A percentile compares a stretch with the other conserved stretches of the same genome.
phyloP scores from a whole-genome alignment of 2,329 filamentous ascomycete species.

The Clarireedia sp. region DNA sequence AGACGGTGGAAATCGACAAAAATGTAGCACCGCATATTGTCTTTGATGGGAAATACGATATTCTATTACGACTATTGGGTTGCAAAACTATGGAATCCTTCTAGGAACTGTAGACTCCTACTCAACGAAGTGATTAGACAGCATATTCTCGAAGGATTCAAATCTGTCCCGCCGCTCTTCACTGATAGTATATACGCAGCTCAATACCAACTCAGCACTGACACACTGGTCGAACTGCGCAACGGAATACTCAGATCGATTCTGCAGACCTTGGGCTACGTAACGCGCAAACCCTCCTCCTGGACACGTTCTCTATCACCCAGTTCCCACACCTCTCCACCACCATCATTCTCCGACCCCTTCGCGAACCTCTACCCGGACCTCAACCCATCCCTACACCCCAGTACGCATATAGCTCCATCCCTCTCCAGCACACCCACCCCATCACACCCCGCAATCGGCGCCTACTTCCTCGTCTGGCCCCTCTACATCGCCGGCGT shows the following conservation, averaged over 20 bases:
- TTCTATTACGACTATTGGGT: constrained; percentile 16
- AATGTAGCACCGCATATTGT: constrained; percentile 8
- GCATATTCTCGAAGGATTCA: constrained; percentile 11
- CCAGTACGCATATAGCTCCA: neutral
- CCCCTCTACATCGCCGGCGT: constrained; percentile 14
- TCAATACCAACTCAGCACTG: constrained; percentile 11
- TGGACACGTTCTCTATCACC: neutral
- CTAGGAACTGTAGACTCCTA: constrained; percentile 13
- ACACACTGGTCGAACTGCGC: constrained; percentile 12
- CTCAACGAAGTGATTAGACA: constrained; percentile 16
- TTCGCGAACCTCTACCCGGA: neutral
- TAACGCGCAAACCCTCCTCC: constrained; percentile 12
- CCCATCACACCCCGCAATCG: constrained; percentile 4
- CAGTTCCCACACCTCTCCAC: neutral
- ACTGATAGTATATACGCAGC: constrained; percentile 2
- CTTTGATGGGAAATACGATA: constrained; percentile 15
- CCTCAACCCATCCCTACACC: neutral
- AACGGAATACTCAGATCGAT: constrained; percentile 16
- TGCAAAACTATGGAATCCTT: constrained; percentile 16
- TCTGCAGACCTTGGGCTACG: constrained; percentile 14
- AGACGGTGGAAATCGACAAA: constrained; percentile 11
- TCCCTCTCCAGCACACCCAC: neutral
- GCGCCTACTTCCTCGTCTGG: constrained; percentile 18
- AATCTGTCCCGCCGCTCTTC: constrained; percentile 5
- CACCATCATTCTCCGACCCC: neutral